A percentile compares a stretch with the other conserved stretches of the same genome.
phyloP scores from a whole-genome alignment of 192 early-diverging fungal genomes.

The Diversispora epigaea region DNA sequence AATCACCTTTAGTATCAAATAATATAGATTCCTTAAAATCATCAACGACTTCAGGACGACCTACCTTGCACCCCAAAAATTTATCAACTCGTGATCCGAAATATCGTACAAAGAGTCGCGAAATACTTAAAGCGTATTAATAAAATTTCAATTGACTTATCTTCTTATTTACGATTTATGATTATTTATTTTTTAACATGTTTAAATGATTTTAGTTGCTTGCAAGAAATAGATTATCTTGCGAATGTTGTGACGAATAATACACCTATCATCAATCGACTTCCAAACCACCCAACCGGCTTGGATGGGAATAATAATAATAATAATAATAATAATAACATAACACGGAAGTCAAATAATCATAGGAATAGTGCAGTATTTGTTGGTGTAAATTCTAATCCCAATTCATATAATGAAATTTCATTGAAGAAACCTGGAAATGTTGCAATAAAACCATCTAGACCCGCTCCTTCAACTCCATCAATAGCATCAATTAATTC shows the following conservation, averaged over 20 bases:
- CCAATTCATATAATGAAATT: neutral
- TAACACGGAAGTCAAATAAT: constrained; percentile 14
- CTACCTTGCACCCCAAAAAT: neutral
- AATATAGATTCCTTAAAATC: constrained; percentile 11
- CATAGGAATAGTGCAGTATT: constrained; percentile 14
- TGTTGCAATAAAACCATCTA: constrained; percentile 23
- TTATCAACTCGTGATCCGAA: constrained; percentile 45
- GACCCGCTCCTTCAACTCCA: constrained; percentile 22
- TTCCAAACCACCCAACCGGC: constrained; percentile 23
- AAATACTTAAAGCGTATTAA: constrained; percentile 72
- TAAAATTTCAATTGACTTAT: neutral
- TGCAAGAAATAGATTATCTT: constrained; percentile 62
- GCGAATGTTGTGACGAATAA: constrained; percentile 46
- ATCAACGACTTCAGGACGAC: neutral
- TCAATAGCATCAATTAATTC: constrained; percentile 13
- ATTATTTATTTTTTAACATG: neutral
- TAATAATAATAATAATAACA: constrained; percentile 6
- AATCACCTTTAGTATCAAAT: constrained; percentile 30
- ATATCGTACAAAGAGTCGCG: constrained; percentile 62
- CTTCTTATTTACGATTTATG: neutral
- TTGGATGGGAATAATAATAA: constrained; percentile 15
- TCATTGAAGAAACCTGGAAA: neutral
- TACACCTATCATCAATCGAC: constrained; percentile 32
- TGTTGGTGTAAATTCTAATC: constrained; percentile 11
- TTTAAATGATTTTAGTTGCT: constrained; percentile 40